Evolutionary conservation across 371 early-diverging fungal species (phyloP).

Genomic region (Apophysomyces elegans): DNA sequence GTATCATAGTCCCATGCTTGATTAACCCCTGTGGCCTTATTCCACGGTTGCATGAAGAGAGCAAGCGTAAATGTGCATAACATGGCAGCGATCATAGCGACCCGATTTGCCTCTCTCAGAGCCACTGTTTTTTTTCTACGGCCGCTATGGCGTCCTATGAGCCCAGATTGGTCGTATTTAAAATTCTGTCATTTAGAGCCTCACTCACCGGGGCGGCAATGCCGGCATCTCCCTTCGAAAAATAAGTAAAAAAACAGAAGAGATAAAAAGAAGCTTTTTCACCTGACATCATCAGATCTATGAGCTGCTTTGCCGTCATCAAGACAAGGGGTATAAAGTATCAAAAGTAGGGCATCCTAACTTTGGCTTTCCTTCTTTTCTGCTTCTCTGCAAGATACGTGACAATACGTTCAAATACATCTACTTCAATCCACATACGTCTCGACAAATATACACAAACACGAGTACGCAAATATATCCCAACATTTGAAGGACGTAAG

Average conservation of each 20-base stretch:
- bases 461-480: not conserved
- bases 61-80: conserved; percentile 9
- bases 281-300: conserved; percentile 11
- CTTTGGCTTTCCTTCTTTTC: conserved; percentile 1
- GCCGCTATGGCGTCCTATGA: conserved; percentile 11
- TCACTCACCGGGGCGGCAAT: conserved; percentile 12
- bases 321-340: conserved; percentile 10
- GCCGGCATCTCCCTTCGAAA: conserved; percentile 9
- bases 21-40: conserved; percentile 1
- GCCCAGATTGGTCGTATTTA: conserved; percentile 9
- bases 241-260: not conserved
- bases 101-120: not conserved
- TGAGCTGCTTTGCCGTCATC: conserved; percentile 10
- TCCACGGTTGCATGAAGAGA: conserved; percentile 5
- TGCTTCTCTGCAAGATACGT: conserved; percentile 6
- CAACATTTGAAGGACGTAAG: conserved; percentile 1
- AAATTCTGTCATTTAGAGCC: conserved; percentile 10
- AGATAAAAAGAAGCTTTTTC: conserved; percentile 7
- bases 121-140: not conserved
- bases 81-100: conserved; percentile 5
- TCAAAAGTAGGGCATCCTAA: conserved; percentile 4
- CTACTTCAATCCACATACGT: not conserved
- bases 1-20: not conserved
- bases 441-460: not conserved
- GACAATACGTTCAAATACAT: not conserved